Conservation (phyloP, 352 stramenopile genomes). For the Phytophthora pistaciae region DNA sequence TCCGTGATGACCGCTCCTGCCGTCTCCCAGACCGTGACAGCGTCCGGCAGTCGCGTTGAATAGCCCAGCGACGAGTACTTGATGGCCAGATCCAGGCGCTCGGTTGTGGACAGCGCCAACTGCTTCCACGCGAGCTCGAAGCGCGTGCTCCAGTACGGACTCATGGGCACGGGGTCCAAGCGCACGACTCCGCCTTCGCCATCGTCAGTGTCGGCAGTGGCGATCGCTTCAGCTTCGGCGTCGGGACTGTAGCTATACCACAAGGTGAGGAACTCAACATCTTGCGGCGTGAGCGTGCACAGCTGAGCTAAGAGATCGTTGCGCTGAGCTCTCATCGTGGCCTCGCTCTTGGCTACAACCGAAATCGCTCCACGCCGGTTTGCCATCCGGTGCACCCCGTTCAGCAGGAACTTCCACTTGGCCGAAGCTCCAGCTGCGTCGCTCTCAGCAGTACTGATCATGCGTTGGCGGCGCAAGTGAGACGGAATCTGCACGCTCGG, state of each 20-base stretch:
- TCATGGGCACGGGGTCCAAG: conserved; percentile 76
- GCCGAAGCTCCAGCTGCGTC: conserved; percentile 20
- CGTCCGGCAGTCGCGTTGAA: conserved; percentile 48
- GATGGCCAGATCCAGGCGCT: conserved; percentile 75
- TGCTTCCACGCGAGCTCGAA: conserved; percentile 80
- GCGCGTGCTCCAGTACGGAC: conserved; percentile 60
- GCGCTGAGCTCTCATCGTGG: conserved; percentile 39
- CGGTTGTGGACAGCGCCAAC: conserved; percentile 64
- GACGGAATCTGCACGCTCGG: conserved; percentile 53
- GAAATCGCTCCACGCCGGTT: conserved; percentile 60
- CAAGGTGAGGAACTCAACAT: conserved; percentile 72
- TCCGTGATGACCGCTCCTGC: conserved; percentile 57
- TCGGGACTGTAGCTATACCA: conserved; percentile 69
- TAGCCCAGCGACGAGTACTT: conserved; percentile 78
- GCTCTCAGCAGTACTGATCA: conserved; percentile 21
- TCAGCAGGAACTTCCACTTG: conserved; percentile 59
- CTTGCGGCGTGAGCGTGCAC: conserved; percentile 54
- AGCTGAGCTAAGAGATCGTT: conserved; percentile 59
- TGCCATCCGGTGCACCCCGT: conserved; percentile 47
- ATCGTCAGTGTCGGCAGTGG: conserved; percentile 16
- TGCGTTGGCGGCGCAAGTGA: conserved; percentile 32
- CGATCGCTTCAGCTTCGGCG: conserved; percentile 33
- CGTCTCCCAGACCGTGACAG: conserved; percentile 61
- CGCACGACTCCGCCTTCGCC: conserved; percentile 11
- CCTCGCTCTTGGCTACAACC: conserved; percentile 52